Conservation (phyloP, 2,329 filamentous ascomycete species). For the Aspergillus tubingensis region DNA sequence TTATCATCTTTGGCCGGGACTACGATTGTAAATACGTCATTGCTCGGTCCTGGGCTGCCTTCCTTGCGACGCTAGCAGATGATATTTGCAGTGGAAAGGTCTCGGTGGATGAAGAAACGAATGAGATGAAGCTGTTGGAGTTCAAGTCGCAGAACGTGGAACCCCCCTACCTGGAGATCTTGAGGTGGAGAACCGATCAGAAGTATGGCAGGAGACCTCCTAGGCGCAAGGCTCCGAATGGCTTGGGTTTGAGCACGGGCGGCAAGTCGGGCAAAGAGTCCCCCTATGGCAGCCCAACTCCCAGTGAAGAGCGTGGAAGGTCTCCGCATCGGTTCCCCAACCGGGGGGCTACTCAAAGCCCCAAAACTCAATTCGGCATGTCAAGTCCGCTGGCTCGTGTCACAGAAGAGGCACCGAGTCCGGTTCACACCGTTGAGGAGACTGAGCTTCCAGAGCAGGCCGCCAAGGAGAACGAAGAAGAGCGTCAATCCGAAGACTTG, state of each 20-base stretch:
- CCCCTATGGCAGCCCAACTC: slow-evolving; percentile 53
- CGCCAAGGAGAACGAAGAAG: slow-evolving; percentile 31
- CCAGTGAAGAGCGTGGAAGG: slow-evolving; percentile 50
- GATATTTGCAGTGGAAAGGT: slow-evolving; percentile 88
- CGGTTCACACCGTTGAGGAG: slow-evolving; percentile 35
- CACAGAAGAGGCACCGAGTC: slow-evolving; percentile 47
- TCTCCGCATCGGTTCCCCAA: slow-evolving; percentile 52
- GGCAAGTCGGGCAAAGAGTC: slow-evolving; percentile 53
- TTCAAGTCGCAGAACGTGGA: slow-evolving; percentile 89
- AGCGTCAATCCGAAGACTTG: slow-evolving; percentile 39
- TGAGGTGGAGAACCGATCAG: slow-evolving; percentile 93
- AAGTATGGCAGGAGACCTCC: slow-evolving; percentile 72
- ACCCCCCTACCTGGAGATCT: slow-evolving; percentile 89
- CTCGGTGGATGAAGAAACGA: slow-evolving; percentile 86
- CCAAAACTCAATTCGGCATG: slow-evolving; percentile 45
- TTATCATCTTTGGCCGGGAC: slow-evolving; percentile 94
- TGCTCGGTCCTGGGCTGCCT: slow-evolving; percentile 84
- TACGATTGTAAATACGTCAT: slow-evolving; percentile 99
- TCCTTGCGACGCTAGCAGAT: slow-evolving; percentile 84
- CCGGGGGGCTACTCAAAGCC: slow-evolving; percentile 46
- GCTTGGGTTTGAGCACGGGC: slow-evolving; percentile 56
- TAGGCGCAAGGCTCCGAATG: slow-evolving; percentile 51
- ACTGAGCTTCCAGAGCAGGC: slow-evolving; percentile 37
- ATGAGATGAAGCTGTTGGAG: slow-evolving; percentile 87
- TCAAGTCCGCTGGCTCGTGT: slow-evolving; percentile 51